phyloP scores from a whole-genome alignment of 768 basidiomycete species.

The Boletus fagicola region DNA sequence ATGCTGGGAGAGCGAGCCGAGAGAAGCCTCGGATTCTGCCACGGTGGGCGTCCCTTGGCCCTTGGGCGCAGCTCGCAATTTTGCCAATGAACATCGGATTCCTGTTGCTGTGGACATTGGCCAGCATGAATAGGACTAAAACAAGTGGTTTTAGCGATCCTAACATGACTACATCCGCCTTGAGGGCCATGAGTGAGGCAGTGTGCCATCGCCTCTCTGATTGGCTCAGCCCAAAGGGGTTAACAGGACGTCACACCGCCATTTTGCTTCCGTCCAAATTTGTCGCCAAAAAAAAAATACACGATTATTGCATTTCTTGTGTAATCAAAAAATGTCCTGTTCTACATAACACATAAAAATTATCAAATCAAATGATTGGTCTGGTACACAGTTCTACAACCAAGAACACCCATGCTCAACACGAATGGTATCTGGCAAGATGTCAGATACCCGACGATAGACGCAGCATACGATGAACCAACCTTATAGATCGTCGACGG shows the following conservation, averaged over 20 bases:
- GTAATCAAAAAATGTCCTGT: neutral
- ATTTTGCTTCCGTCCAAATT: neutral
- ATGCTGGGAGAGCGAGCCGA: slow-evolving; percentile 26
- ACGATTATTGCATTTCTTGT: slow-evolving; percentile 5
- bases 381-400: neutral
- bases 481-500: slow-evolving; percentile 39
- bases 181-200: slow-evolving; percentile 22
- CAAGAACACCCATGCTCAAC: slow-evolving; percentile 14
- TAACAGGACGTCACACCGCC: neutral
- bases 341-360: neutral
- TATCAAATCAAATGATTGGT: neutral
- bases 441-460: neutral
- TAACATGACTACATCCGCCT: slow-evolving; percentile 20
- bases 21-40: slow-evolving; percentile 35
- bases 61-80: slow-evolving; percentile 7
- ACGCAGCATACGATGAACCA: neutral
- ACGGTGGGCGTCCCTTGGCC: slow-evolving; percentile 30
- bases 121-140: neutral
- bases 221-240: slow-evolving; percentile 18
- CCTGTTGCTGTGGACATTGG: slow-evolving; percentile 3
- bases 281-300: slow-evolving; percentile 4
- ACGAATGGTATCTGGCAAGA: slow-evolving; percentile 8
- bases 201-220: slow-evolving; percentile 27
- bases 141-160: neutral
- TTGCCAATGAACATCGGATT: neutral